Percentiles rank a stretch among this genome's conserved stretches.
Conservation (phyloP, 2,329 filamentous ascomycete species). For the Aspergillus luchuensis region DNA sequence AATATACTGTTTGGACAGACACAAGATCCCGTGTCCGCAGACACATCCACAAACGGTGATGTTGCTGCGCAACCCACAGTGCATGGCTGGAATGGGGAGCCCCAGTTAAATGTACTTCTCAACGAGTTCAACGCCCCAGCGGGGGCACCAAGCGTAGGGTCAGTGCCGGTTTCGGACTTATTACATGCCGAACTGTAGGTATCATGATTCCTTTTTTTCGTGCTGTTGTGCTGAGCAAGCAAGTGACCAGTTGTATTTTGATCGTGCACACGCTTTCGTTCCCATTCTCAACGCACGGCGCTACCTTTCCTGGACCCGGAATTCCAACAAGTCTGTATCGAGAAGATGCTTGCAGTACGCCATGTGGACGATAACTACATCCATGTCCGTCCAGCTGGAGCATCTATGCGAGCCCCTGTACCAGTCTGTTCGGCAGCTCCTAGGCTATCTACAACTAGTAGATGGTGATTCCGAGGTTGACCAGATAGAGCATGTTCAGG, state of each 20-base stretch:
- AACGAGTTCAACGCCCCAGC: not conserved
- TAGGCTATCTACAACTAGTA: not conserved
- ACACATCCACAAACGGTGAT: not conserved
- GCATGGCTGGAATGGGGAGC: not conserved
- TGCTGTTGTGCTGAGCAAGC: not conserved
- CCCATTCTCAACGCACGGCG: constrained; percentile 12
- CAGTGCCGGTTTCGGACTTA: not conserved
- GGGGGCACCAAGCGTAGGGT: not conserved
- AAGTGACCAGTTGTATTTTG: constrained; percentile 20
- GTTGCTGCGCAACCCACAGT: not conserved
- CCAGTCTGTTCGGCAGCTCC: not conserved
- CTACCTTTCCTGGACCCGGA: constrained; percentile 2
- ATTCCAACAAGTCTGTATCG: not conserved
- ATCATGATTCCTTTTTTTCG: not conserved
- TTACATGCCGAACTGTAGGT: constrained; percentile 1
- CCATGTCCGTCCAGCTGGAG: constrained; percentile 10
- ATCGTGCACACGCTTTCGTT: constrained; percentile 13
- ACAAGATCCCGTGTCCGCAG: not conserved
- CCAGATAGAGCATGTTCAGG: constrained; percentile 17
- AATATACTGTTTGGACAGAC: not conserved
- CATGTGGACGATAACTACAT: constrained; percentile 14
- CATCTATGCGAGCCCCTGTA: not conserved
- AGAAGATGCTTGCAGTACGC: constrained; percentile 8
- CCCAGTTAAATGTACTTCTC: not conserved
- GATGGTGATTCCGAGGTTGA: not conserved